Base-by-base conservation (phyloP, 108 stramenopile species). In the Chaetoceros muelleri region DNA sequence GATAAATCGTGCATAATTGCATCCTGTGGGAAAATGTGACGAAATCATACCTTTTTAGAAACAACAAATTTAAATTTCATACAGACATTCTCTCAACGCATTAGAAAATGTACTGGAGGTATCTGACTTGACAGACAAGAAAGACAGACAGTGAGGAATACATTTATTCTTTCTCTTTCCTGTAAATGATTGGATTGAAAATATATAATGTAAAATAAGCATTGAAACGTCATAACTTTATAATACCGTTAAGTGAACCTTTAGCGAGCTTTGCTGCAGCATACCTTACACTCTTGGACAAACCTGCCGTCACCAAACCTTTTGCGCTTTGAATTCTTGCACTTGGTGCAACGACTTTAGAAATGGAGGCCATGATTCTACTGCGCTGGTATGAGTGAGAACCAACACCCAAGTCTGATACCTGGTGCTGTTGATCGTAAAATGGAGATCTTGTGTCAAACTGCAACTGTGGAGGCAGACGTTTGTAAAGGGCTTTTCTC, bases 241-340 rank as follows among this genome's bases (percentile, higher is more conserved):
- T 13, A 40, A 40, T 40, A 40, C 34, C 13, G 8, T 40, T 40
- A 10, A 40, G 34, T 10, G 34, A 5, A 40, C 90, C 90, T 52
- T 92, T 92, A 24, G 81, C 65, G 44, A 92, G 64, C 49, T 92
- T 92, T 10, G 85, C 83, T 18, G 58, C 40, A 0, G 90, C 90
- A 72, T 92, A 92, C 44, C 45, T 58, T 24, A 68, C 56, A 24
- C 79, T 78, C 65, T 80, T 85, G 0, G 55, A 27, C 10, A 82
- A 55, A 24, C 90, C 90, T 5, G 85, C 80, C 0, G 84, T 87
- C 13, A 82, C 55, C 10, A 92, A 47, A 22, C 90, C 85, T 58
- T 92, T 92, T 47, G 83, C 44, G 30, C 81, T 76, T 80, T 92
- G 90, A 55, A 71, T 70, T 40, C 71, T 69, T 28, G 85, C 90